These are phyloP conservation scores for Stephania yunnanensis DNA, from an alignment of 164 flowering plant genomes.

Conservation along the genomic window DNA sequence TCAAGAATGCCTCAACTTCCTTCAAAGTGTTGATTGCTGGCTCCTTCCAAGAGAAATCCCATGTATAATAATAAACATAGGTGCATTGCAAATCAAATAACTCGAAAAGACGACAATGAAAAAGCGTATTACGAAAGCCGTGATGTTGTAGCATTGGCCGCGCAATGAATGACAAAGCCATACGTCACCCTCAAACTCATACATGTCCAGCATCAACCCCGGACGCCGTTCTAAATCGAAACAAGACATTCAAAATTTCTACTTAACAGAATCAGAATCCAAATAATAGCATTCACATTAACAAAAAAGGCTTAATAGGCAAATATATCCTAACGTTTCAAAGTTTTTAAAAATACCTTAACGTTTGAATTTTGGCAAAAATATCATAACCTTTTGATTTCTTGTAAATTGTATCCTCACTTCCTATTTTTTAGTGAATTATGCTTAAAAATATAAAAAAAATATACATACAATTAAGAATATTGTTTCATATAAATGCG, in stretches of 20 bases:
- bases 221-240: constrained; percentile 78
- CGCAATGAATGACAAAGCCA: constrained; percentile 98
- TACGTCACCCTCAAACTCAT: constrained; percentile 77
- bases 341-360: too few species aligned
- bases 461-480: too few species aligned
- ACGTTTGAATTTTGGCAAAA: too few species aligned
- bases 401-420: too few species aligned
- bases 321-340: too few species aligned
- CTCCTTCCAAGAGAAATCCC: constrained; percentile 38
- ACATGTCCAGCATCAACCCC: constrained; percentile 99
- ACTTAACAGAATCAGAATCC: background rate
- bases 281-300: background rate
- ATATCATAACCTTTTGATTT: too few species aligned
- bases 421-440: too few species aligned
- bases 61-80: background rate
- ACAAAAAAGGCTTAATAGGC: too few species aligned
- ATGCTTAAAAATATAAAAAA: too few species aligned
- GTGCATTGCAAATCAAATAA: background rate
- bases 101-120: background rate
- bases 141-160: constrained; percentile 90
- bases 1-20: constrained; percentile 90
- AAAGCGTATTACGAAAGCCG: constrained; percentile 75
- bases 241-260: constrained; percentile 10
- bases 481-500: too few species aligned
- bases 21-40: constrained; percentile 90